These are phyloP conservation scores for Nyssa sinensis DNA, from an alignment of 148 eudicot genomes.

Conservation along the genomic window DNA sequence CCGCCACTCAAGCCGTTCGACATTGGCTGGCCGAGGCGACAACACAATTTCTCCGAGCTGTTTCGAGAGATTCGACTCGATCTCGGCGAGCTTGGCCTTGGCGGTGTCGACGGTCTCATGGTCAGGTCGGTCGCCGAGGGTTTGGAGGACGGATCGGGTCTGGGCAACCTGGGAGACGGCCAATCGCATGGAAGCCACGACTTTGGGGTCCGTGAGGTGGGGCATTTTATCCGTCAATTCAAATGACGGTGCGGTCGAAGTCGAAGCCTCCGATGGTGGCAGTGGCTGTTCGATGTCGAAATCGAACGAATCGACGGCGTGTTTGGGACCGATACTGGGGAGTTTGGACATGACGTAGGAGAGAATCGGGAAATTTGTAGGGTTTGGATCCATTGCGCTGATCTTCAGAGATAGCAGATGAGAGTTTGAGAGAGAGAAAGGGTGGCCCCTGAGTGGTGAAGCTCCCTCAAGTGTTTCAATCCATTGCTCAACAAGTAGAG, in stretches of 20 bases:
- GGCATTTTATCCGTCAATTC: slow-evolving; percentile 73
- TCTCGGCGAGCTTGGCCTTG: slow-evolving; percentile 40
- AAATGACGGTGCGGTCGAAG: slow-evolving; percentile 29
- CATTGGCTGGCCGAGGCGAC: too few species aligned
- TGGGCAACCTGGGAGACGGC: slow-evolving; percentile 68
- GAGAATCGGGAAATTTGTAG: slow-evolving; percentile 63
- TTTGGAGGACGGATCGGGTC: slow-evolving; percentile 54
- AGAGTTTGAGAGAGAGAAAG: neutral
- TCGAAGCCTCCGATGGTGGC: neutral
- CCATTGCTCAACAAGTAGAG: neutral
- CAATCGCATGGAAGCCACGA: slow-evolving; percentile 55
- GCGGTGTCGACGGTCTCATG: slow-evolving; percentile 79
- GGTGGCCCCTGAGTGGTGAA: too few species aligned
- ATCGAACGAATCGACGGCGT: slow-evolving; percentile 21
- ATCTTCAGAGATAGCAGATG: neutral
- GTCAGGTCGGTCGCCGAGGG: slow-evolving; percentile 71
- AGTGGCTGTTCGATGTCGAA: slow-evolving; percentile 73
- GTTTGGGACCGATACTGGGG: slow-evolving; percentile 40
- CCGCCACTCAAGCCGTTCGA: neutral
- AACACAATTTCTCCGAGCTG: slow-evolving; percentile 46
- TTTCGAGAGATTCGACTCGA: slow-evolving; percentile 29
- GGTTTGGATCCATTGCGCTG: slow-evolving; percentile 64
- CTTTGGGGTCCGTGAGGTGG: slow-evolving; percentile 56
- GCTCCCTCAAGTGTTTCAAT: neutral
- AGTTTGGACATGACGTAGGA: slow-evolving; percentile 71